Percentiles rank a stretch among this genome's conserved stretches.
Evolutionary conservation across 495 filamentous ascomycete species (phyloP).

Genomic region (Penicillium longicatenatum): DNA sequence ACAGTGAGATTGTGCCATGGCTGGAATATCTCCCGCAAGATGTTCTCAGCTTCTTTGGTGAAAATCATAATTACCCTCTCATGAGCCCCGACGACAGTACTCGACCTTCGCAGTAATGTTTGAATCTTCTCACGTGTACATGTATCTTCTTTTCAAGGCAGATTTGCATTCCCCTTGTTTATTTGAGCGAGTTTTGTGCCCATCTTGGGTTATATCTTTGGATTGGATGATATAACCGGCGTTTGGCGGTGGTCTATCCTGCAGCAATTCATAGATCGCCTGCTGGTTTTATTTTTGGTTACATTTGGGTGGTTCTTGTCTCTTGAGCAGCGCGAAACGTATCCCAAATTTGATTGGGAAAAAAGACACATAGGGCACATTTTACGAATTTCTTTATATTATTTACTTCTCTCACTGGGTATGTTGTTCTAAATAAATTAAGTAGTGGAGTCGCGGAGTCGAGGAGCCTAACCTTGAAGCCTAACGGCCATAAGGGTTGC

Average conservation of each 20-base stretch:
- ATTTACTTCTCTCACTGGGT: background rate
- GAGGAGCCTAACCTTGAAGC: background rate
- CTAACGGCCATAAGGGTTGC: slow-evolving; percentile 10
- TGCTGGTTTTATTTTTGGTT: background rate
- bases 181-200: slow-evolving; percentile 15
- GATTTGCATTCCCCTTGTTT: slow-evolving; percentile 15
- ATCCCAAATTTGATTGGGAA: background rate
- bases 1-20: slow-evolving; percentile 65
- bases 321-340: background rate
- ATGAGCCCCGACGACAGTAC: slow-evolving; percentile 38
- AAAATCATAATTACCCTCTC: slow-evolving; percentile 39
- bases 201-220: background rate
- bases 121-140: slow-evolving; percentile 21
- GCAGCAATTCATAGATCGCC: slow-evolving; percentile 12
- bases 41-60: slow-evolving; percentile 58
- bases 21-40: slow-evolving; percentile 69
- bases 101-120: slow-evolving; percentile 27
- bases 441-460: slow-evolving; percentile 1
- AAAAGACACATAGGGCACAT: background rate
- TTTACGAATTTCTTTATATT: background rate
- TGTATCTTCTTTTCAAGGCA: slow-evolving; percentile 20
- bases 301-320: background rate
- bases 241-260: slow-evolving; percentile 9
- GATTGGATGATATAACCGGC: background rate
- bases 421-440: background rate